Conservation (phyloP, 768 basidiomycete genomes). For the Naganishia randhawae region DNA sequence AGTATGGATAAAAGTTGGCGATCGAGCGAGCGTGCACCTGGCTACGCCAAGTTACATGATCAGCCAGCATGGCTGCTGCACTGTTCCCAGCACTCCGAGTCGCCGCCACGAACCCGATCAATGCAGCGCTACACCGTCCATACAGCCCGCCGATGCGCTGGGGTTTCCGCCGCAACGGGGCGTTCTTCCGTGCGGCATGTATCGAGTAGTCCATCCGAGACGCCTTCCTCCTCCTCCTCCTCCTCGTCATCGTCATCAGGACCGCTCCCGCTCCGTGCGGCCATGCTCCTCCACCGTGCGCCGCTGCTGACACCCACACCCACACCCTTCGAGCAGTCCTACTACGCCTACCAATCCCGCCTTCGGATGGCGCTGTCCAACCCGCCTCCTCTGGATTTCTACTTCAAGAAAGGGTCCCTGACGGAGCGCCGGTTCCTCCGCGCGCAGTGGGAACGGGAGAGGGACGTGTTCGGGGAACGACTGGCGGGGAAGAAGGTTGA, state of each 20-base stretch:
- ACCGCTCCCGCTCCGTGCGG: constrained; percentile 35
- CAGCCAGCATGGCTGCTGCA: too few relatives aligned
- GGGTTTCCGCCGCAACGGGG: not conserved
- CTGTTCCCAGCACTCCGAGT: too few relatives aligned
- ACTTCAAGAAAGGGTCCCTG: constrained; percentile 86
- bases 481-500: constrained; percentile 55
- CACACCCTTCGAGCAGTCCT: constrained; percentile 70
- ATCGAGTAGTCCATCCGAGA: constrained; percentile 15
- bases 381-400: constrained; percentile 83
- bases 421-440: constrained; percentile 74
- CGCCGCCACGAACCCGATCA: not conserved
- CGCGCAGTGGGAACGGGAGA: constrained; percentile 70
- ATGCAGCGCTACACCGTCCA: not conserved
- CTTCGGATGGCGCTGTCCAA: constrained; percentile 80
- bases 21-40: not conserved
- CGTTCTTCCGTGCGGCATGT: constrained; percentile 21
- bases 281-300: constrained; percentile 51
- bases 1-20: constrained; percentile 23
- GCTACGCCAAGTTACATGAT: too few relatives aligned
- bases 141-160: not conserved
- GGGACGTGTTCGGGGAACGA: constrained; percentile 65
- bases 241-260: constrained; percentile 15
- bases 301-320: constrained; percentile 53
- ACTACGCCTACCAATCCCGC: constrained; percentile 76
- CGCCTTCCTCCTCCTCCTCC: constrained; percentile 19